Percentiles rank a stretch among this genome's conserved stretches.
These are phyloP conservation scores for Leccinum longicurvipes DNA, from an alignment of 768 basidiomycete genomes.

Conservation along the genomic window DNA sequence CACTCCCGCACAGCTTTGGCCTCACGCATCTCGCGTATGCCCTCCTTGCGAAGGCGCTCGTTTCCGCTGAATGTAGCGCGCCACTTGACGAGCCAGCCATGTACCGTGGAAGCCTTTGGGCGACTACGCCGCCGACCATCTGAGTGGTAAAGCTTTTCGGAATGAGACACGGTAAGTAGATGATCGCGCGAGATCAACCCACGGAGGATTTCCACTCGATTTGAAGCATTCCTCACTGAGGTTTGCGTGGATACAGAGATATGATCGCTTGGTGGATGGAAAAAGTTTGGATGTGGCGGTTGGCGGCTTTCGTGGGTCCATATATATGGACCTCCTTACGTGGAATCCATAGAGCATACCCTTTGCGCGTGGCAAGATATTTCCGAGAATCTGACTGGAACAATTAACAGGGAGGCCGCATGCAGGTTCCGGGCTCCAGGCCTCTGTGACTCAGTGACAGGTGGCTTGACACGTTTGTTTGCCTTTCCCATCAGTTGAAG, in stretches of 20 bases:
- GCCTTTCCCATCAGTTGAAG: neutral
- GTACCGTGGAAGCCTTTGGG: constrained; percentile 55
- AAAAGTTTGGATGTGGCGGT: constrained; percentile 8
- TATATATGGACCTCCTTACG: constrained; percentile 25
- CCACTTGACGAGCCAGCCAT: constrained; percentile 80
- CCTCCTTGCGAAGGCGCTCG: constrained; percentile 58
- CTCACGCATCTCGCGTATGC: constrained; percentile 68
- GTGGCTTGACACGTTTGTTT: constrained; percentile 9
- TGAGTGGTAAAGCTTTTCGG: constrained; percentile 31
- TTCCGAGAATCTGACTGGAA: constrained; percentile 10
- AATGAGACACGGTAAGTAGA: neutral
- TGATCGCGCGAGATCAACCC: constrained; percentile 9
- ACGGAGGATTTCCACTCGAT: constrained; percentile 36
- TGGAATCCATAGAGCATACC: constrained; percentile 7
- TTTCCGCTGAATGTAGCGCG: constrained; percentile 67
- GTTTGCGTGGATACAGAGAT: constrained; percentile 2
- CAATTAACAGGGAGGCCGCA: constrained; percentile 2
- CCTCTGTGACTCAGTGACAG: neutral
- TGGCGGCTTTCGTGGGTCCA: neutral
- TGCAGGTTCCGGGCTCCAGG: neutral
- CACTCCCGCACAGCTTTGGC: constrained; percentile 47
- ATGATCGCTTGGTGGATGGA: constrained; percentile 8
- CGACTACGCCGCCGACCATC: constrained; percentile 43
- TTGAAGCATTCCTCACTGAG: constrained; percentile 20
- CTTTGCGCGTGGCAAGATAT: constrained; percentile 15